phyloP scores from a whole-genome alignment of 1,284 basidiomycete genomes.

The Albatrellus sp. region DNA sequence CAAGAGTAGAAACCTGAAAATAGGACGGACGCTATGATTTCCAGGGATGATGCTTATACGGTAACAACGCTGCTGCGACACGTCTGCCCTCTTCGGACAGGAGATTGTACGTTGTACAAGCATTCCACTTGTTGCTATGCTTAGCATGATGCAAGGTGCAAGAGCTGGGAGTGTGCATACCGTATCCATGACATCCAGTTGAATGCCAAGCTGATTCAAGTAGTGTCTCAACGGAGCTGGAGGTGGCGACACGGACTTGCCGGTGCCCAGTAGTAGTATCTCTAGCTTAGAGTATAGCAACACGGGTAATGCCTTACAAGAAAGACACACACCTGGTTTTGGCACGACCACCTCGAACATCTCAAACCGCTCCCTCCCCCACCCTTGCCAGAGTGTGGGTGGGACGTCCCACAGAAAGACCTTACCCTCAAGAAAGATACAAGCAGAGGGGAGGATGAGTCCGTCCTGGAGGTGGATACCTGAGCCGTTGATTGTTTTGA shows the following conservation, averaged over 20 bases:
- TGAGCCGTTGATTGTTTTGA: constrained; percentile 41
- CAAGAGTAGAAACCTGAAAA: background rate
- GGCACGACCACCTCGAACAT: constrained; percentile 76
- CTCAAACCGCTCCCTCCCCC: constrained; percentile 64
- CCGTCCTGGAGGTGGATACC: constrained; percentile 68
- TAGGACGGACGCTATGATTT: constrained; percentile 6
- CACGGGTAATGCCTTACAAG: background rate
- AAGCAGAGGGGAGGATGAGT: constrained; percentile 63
- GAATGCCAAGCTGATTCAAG: constrained; percentile 72
- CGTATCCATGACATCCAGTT: constrained; percentile 90
- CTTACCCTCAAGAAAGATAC: constrained; percentile 77
- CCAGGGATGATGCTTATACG: constrained; percentile 40
- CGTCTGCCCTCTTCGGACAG: constrained; percentile 85
- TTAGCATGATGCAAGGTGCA: background rate
- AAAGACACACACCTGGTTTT: constrained; percentile 61
- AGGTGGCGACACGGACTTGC: constrained; percentile 56
- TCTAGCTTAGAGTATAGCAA: constrained; percentile 33
- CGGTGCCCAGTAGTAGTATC: constrained; percentile 84
- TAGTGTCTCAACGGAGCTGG: constrained; percentile 61
- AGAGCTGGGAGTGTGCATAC: constrained; percentile 28
- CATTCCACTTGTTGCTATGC: constrained; percentile 56
- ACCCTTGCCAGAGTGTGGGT: constrained; percentile 44
- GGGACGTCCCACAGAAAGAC: constrained; percentile 89
- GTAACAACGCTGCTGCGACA: constrained; percentile 82
- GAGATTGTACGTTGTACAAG: constrained; percentile 90